Evolutionary conservation across 192 early-diverging fungal species (phyloP).

Genomic region (Obelidium mucronatum): DNA sequence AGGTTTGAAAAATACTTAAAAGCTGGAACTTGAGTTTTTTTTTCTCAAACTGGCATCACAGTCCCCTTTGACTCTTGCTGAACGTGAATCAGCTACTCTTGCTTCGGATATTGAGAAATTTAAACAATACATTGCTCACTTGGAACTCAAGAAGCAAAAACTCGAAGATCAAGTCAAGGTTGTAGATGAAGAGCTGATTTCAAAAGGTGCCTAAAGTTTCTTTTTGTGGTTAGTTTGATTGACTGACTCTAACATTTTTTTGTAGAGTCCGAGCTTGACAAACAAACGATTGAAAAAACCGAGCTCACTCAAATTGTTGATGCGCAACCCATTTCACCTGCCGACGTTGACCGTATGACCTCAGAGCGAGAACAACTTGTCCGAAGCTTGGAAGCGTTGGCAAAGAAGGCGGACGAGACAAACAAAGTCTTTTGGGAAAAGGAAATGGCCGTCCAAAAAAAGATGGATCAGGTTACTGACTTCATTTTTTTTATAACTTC

Average conservation of each 20-base stretch:
- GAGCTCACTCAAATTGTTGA: constrained; percentile 72
- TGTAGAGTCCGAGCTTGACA: constrained; percentile 52
- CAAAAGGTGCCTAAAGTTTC: constrained; percentile 21
- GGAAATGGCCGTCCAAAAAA: constrained; percentile 74
- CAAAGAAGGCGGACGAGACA: constrained; percentile 64
- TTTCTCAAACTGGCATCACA: too few relatives aligned
- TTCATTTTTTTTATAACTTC: neutral
- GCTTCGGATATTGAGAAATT: constrained; percentile 69
- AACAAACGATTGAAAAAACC: constrained; percentile 60
- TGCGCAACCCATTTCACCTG: constrained; percentile 76
- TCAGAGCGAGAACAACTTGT: constrained; percentile 75
- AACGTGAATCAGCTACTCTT: constrained; percentile 62
- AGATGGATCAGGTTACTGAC: constrained; percentile 71
- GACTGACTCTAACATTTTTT: neutral
- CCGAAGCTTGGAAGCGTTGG: constrained; percentile 56
- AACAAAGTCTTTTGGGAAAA: constrained; percentile 68
- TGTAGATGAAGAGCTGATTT: constrained; percentile 46
- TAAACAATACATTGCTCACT: constrained; percentile 50
- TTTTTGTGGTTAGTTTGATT: neutral
- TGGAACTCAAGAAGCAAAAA: constrained; percentile 57
- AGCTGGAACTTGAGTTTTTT: too few relatives aligned
- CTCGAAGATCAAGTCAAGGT: constrained; percentile 54
- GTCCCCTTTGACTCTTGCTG: constrained; percentile 60
- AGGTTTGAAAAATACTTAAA: constrained; percentile 43
- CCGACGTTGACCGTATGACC: constrained; percentile 84